Conservation (phyloP, 495 filamentous ascomycete genomes). For the Neurospora discreta region DNA sequence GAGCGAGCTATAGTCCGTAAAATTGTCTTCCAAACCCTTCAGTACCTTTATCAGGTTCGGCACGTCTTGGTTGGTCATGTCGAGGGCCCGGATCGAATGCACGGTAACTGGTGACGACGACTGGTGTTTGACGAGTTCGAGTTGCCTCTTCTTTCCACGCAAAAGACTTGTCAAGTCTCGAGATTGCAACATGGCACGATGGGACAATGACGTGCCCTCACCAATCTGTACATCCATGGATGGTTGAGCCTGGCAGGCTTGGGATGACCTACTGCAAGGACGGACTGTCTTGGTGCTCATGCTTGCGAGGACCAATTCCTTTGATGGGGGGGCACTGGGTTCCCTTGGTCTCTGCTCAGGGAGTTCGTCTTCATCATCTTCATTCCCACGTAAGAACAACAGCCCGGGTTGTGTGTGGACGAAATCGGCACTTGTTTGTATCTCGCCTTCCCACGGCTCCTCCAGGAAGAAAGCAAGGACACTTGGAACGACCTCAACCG, state of each 20-base stretch:
- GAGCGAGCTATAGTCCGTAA: conserved; percentile 17
- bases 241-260: not conserved
- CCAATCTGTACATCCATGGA: not conserved
- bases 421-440: conserved; percentile 29
- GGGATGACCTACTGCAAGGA: not conserved
- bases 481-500: conserved; percentile 20
- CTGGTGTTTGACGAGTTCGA: not conserved
- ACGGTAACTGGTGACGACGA: not conserved
- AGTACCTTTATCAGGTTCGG: conserved; percentile 8
- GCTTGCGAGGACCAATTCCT: not conserved
- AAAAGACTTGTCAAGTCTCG: conserved; percentile 8
- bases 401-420: conserved; percentile 44
- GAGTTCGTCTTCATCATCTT: conserved; percentile 36
- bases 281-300: not conserved
- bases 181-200: not conserved
- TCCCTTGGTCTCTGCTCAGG: conserved; percentile 25
- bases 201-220: not conserved
- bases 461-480: conserved; percentile 15
- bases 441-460: conserved; percentile 6
- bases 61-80: not conserved
- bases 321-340: not conserved
- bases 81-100: not conserved
- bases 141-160: conserved; percentile 5
- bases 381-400: conserved; percentile 36
- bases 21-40: conserved; percentile 5